Conservation (phyloP, 148 eudicot genomes). For the Cornus florida region DNA sequence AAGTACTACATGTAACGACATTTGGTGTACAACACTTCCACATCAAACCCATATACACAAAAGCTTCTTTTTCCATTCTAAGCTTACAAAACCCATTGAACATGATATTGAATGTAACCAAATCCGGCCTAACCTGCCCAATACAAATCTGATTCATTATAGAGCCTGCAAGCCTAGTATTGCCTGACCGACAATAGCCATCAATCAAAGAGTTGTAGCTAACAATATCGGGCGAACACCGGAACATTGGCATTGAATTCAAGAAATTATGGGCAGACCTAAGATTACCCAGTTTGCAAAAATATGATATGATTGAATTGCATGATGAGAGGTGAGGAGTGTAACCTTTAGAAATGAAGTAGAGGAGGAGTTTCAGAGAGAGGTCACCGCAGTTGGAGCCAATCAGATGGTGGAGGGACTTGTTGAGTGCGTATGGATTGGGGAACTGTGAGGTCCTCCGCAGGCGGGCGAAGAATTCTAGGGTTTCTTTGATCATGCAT, state of each 20-base stretch:
- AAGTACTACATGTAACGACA: conserved; percentile 17
- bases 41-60: conserved; percentile 25
- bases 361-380: conserved; percentile 21
- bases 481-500: conserved; percentile 21
- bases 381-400: conserved; percentile 21
- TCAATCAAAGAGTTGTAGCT: conserved; percentile 25
- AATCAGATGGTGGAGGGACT: conserved; percentile 13
- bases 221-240: conserved; percentile 18
- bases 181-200: conserved; percentile 13
- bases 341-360: conserved; percentile 21
- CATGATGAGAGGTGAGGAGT: conserved; percentile 20
- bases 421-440: conserved; percentile 14
- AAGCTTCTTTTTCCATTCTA: conserved; percentile 15
- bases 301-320: conserved; percentile 19
- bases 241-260: conserved; percentile 11
- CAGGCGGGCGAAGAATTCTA: conserved; percentile 13
- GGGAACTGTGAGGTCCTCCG: not conserved
- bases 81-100: conserved; percentile 27
- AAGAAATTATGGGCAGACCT: conserved; percentile 16
- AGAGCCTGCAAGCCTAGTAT: conserved; percentile 9
- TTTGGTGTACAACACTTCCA: conserved; percentile 23
- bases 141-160: conserved; percentile 1
- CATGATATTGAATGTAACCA: conserved; percentile 21
- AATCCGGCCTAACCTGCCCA: conserved; percentile 16
- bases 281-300: conserved; percentile 20